A percentile compares a stretch with the other conserved stretches of the same genome.
phyloP scores from a whole-genome alignment of 768 basidiomycete genomes.

The Tulasnella sp. region DNA sequence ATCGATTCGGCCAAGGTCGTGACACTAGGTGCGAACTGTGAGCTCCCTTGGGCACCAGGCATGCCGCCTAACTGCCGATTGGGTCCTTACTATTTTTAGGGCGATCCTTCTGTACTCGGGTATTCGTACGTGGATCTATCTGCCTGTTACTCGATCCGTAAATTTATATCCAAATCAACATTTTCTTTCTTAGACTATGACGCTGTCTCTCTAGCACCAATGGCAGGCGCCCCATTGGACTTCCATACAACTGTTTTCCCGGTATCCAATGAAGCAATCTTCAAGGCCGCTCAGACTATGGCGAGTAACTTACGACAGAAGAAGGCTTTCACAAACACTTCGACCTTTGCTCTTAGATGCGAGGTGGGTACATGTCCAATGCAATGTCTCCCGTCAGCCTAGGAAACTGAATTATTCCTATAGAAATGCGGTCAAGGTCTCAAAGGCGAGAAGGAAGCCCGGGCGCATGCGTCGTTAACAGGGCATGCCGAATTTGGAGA shows the following conservation, averaged over 20 bases:
- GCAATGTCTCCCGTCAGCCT: too few species aligned
- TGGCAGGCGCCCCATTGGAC: slow-evolving; percentile 60
- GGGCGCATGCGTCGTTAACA: slow-evolving; percentile 75
- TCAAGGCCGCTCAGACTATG: slow-evolving; percentile 58
- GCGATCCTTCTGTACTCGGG: slow-evolving; percentile 87
- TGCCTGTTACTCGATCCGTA: background rate
- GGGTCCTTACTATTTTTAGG: too few species aligned
- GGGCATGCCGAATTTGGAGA: slow-evolving; percentile 82
- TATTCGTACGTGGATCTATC: slow-evolving; percentile 40
- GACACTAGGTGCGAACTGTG: slow-evolving; percentile 28
- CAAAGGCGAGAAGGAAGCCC: slow-evolving; percentile 90
- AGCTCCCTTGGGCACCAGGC: too few species aligned
- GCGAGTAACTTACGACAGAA: slow-evolving; percentile 61
- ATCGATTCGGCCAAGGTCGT: slow-evolving; percentile 57
- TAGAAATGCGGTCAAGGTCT: slow-evolving; percentile 75
- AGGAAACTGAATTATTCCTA: slow-evolving; percentile 6
- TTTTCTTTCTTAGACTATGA: slow-evolving; percentile 60
- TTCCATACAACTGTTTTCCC: slow-evolving; percentile 88
- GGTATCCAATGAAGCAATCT: slow-evolving; percentile 45
- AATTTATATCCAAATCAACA: too few species aligned
- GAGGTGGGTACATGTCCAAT: slow-evolving; percentile 47
- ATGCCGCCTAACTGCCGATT: background rate
- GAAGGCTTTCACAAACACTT: slow-evolving; percentile 78
- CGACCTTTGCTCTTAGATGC: slow-evolving; percentile 84
- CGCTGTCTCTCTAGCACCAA: slow-evolving; percentile 72